phyloP scores from a whole-genome alignment of 2,329 filamentous ascomycete genomes.

The Botrytis byssoidea region DNA sequence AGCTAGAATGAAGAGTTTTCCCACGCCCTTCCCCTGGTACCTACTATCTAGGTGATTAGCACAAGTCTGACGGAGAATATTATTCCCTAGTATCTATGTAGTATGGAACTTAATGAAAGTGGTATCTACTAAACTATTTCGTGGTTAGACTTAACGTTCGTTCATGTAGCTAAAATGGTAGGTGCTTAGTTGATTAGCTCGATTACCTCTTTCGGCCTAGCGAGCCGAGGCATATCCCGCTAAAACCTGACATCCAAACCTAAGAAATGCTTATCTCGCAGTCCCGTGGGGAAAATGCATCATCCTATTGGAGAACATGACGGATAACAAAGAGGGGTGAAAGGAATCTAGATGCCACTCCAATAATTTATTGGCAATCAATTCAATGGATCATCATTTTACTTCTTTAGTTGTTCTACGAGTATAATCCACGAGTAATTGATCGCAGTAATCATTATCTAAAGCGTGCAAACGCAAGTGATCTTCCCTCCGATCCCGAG shows the following conservation, averaged over 20 bases:
- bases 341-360: neutral
- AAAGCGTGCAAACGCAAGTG: neutral
- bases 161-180: neutral
- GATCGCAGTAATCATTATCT: neutral
- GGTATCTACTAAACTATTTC: neutral
- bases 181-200: neutral
- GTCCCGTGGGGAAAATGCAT: slow-evolving; percentile 1
- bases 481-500: neutral
- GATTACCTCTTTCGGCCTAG: neutral
- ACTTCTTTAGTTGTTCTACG: neutral
- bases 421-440: neutral
- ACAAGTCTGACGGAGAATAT: neutral
- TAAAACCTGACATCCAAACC: neutral
- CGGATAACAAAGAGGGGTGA: neutral
- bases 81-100: neutral
- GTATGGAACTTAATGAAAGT: neutral
- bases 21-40: neutral
- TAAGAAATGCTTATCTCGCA: slow-evolving; percentile 2
- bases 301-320: slow-evolving; percentile 1
- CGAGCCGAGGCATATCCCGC: too few species aligned
- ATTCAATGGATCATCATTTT: neutral
- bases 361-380: neutral
- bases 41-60: neutral
- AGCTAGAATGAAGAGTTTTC: neutral
- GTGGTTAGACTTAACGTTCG: neutral